Evolutionary conservation across 306 rosid species (phyloP).

Genomic region (Delonix regia): DNA sequence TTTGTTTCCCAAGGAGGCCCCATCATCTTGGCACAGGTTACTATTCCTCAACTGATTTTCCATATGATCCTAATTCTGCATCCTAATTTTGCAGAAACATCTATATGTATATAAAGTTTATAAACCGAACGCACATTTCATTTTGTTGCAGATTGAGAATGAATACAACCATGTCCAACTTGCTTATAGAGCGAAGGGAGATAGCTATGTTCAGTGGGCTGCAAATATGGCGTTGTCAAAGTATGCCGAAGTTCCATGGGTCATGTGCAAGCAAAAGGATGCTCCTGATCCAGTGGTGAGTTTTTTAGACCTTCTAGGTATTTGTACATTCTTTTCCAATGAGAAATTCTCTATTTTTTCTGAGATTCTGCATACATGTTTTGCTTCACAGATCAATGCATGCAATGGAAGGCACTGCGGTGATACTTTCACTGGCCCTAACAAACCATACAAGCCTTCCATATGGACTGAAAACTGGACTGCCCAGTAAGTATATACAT

Average conservation of each 20-base stretch:
- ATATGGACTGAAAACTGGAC: slow-evolving; percentile 99
- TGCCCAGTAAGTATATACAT: slow-evolving; percentile 73
- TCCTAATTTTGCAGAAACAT: neutral
- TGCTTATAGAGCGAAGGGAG: slow-evolving; percentile 63
- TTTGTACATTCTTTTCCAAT: neutral
- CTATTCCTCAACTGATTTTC: slow-evolving; percentile 9
- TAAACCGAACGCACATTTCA: neutral
- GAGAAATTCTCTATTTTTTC: neutral
- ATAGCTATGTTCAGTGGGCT: slow-evolving; percentile 81
- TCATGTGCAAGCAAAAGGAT: slow-evolving; percentile 98
- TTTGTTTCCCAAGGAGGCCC: slow-evolving; percentile 94
- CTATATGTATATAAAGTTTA: neutral
- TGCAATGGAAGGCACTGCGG: slow-evolving; percentile 99
- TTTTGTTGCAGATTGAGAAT: slow-evolving; percentile 75
- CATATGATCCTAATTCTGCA: slow-evolving; percentile 6
- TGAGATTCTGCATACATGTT: neutral
- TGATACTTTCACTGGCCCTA: slow-evolving; percentile 89
- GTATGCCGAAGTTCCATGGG: slow-evolving; percentile 81
- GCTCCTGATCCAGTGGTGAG: slow-evolving; percentile 97
- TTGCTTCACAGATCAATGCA: slow-evolving; percentile 66
- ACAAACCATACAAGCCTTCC: slow-evolving; percentile 79
- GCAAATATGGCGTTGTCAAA: slow-evolving; percentile 64
- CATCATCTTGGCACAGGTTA: slow-evolving; percentile 87
- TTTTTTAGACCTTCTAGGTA: neutral
- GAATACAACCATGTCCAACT: slow-evolving; percentile 85